These are phyloP conservation scores for Chlamydomonas asymmetrica DNA, from an alignment of 139 green algal genomes.

Conservation along the genomic window DNA sequence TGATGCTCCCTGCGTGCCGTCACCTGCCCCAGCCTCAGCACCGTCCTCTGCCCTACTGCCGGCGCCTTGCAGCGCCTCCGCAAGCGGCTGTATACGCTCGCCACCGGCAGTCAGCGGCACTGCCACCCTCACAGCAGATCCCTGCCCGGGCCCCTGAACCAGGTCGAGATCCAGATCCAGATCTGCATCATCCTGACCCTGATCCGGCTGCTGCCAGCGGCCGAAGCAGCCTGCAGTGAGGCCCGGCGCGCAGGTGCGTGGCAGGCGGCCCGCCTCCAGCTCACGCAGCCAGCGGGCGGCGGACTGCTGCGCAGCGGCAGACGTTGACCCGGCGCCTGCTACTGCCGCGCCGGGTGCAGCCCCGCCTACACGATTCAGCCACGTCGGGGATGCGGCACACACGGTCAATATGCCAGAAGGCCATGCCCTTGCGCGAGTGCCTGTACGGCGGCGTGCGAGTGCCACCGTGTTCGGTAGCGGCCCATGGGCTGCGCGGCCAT, in stretches of 20 bases:
- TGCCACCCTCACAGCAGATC: background rate
- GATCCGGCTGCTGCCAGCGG: too few species aligned
- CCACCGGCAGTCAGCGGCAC: background rate
- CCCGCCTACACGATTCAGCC: too few species aligned
- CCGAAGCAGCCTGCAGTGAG: background rate
- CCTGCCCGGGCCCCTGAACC: background rate
- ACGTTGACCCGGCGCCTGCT: too few species aligned
- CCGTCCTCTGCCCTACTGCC: background rate
- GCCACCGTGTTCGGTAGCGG: too few species aligned
- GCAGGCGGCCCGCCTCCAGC: background rate
- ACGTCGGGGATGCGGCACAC: too few species aligned
- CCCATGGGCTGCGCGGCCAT: too few species aligned
- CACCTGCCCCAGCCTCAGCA: slow-evolving; percentile 1
- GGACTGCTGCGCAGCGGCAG: too few species aligned
- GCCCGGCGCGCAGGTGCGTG: background rate
- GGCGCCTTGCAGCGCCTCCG: background rate
- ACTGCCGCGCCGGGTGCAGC: too few species aligned
- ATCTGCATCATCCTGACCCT: too few species aligned
- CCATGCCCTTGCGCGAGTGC: too few species aligned
- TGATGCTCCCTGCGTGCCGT: background rate
- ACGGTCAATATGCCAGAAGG: too few species aligned
- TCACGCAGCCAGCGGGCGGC: background rate
- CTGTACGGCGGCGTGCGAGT: too few species aligned
- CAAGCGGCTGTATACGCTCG: slow-evolving; percentile 4
- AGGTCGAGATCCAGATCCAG: background rate